Evolutionary conservation across 352 stramenopile genomes (phyloP), one percentile per base, ranked within the genome.

Genomic region (Globisporangium polare): DNA sequence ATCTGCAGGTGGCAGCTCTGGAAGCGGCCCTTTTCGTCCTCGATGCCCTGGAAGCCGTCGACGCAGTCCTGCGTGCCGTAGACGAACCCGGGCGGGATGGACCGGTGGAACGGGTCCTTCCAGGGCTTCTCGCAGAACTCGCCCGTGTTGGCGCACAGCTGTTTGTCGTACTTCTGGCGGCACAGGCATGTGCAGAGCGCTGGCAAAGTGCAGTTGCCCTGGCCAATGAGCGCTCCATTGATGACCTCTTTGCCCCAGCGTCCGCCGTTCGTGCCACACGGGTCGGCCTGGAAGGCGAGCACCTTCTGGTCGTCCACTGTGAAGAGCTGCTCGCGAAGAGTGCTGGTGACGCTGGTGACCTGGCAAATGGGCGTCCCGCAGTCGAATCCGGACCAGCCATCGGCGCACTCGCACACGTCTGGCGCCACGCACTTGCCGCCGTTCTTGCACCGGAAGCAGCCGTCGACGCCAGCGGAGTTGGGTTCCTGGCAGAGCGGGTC

Each of bases 371-470:
- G 97, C 35, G 80, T 90, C 53, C 71, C 75, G 73, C 96, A 99
- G 69, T 99, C 96, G 62, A 97, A 98, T 13, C 96, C 96, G 13
- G 73, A 89, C 96, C 96, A 99, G 6, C 94, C 96, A 39, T 88
- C 69, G 0, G 92, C 83, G 74, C 96, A 99, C 20, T 80, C 58
- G 62, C 96, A 99, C 37, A 93, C 64, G 64, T 98, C 94, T 0
- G 94, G 94, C 0, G 76, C 85, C 13, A 96, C 77, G 55, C 96
- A 99, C 5, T 89, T 78, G 27, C 96, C 96, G 35, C 90, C 91
- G 63, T 99, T 99, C 35, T 84, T 78, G 73, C 96, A 99, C 0
- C 92, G 84, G 66, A 92, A 99, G 67, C 96, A 99, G 6, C 92
- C 96, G 71, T 98, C 88, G 50, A 78, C 73, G n/a, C 62, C 78